These are phyloP conservation scores for Hyaloscypha finlandica DNA, from an alignment of 495 filamentous ascomycete species.

Conservation along the genomic window DNA sequence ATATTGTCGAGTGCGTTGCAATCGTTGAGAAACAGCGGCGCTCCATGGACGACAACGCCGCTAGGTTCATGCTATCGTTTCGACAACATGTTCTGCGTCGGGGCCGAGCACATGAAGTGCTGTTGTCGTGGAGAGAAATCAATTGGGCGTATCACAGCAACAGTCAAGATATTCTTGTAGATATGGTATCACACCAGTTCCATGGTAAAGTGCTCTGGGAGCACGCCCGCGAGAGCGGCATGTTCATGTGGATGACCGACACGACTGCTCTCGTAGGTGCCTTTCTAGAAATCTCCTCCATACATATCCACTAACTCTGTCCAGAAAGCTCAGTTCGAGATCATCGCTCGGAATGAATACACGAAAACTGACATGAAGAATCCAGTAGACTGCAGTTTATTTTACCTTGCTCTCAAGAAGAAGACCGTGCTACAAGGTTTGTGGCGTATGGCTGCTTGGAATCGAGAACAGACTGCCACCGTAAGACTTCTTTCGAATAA, in stretches of 20 bases:
- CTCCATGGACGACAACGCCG: constrained; percentile 91
- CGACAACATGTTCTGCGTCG: constrained; percentile 77
- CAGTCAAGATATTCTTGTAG: constrained; percentile 90
- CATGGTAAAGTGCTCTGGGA: constrained; percentile 80
- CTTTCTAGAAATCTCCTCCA: background rate
- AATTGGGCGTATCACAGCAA: constrained; percentile 91
- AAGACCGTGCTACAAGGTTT: constrained; percentile 89
- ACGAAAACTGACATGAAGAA: constrained; percentile 85
- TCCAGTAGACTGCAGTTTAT: constrained; percentile 90
- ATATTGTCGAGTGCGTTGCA: constrained; percentile 86
- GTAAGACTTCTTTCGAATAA: constrained; percentile 78
- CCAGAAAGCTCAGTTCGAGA: constrained; percentile 79
- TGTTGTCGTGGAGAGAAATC: constrained; percentile 90
- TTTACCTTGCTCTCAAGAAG: constrained; percentile 88
- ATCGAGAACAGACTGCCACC: constrained; percentile 80
- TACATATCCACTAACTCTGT: constrained; percentile 19
- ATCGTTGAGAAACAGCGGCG: constrained; percentile 86
- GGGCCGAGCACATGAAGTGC: constrained; percentile 61
- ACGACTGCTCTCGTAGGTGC: constrained; percentile 64
- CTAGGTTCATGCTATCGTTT: constrained; percentile 89
- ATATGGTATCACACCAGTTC: constrained; percentile 82
- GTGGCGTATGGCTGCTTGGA: constrained; percentile 95
- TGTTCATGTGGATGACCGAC: constrained; percentile 95
- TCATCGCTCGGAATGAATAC: constrained; percentile 90
- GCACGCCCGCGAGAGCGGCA: constrained; percentile 79